Percentiles rank a stretch among this genome's conserved stretches.
Conservation (phyloP, 202 grass and related monocot species). For the Setaria viridis region DNA sequence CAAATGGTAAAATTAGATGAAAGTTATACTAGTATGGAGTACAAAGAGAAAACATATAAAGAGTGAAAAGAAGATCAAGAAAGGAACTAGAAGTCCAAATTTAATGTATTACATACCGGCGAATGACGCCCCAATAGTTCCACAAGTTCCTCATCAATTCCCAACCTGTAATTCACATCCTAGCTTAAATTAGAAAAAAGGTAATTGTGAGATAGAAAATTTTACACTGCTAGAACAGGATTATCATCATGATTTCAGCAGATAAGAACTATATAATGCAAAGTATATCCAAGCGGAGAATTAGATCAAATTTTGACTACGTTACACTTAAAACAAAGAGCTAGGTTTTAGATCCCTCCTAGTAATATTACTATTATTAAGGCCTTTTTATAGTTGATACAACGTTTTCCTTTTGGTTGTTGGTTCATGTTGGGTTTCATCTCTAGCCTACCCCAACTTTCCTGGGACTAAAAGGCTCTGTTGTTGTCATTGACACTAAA, state of each 20-base stretch:
- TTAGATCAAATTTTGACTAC: constrained; percentile 1
- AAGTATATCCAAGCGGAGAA: neutral
- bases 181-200: constrained; percentile 41
- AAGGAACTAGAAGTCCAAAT: neutral
- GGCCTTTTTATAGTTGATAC: neutral
- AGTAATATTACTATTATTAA: neutral
- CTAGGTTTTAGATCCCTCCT: neutral
- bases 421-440: neutral
- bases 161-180: constrained; percentile 56
- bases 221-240: neutral
- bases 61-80: neutral
- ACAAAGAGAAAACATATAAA: neutral
- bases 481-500: neutral
- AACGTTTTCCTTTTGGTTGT: neutral
- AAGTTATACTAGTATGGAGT: neutral
- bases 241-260: neutral
- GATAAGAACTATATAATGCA: constrained; percentile 7
- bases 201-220: neutral
- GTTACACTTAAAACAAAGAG: neutral
- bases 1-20: constrained; percentile 7
- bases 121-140: constrained; percentile 72
- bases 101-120: constrained; percentile 60
- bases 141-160: constrained; percentile 96
- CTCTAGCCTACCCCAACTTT: neutral
- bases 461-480: neutral